Base-by-base conservation (phyloP, 352 stramenopile genomes). In the Globisporangium splendens region DNA sequence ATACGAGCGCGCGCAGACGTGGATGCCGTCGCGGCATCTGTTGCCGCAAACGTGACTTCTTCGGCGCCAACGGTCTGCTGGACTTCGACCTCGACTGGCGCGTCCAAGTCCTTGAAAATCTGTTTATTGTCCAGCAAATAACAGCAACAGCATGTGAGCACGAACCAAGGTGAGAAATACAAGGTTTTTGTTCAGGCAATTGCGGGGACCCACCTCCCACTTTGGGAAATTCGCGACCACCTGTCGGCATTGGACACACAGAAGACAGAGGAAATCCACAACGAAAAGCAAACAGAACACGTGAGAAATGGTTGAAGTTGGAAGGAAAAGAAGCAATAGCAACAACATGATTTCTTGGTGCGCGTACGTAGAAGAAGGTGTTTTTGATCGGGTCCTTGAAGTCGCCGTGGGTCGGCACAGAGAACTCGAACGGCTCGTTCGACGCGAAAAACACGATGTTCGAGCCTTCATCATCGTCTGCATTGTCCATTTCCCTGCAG, bases 371-470 rank as follows among this genome's bases (percentile, higher is more conserved):
- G 52, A 79, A 93, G 67, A 77, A 89, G 1, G 81, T 86, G 51
- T 80, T 65, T 31, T 49, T 42, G 8, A 58, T 56, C 21, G 81
- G 67, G 56, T 89, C 59, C 50, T 68, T 51, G 56, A 86, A 91
- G 56, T 79, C 65, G n/a, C 67, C 58, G 8, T 74, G 67, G 8
- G 38, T 78, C 0, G 83, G 83, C 8, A 88, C 46, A 7, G 75
- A 75, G 55, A 93, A 93, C 59, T 58, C 70, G 58, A 93, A 85
- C 8, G 72, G 73, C 18, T 83, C 65, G 43, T 89, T 68, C 11
- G 83, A 93, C 22, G 80, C 80, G 61, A 86, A 93, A 54, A 88
- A 93, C 1, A 93, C 67, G 38, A 93, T 83, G 63, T 93, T 93
- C 15, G 71, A 64, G 0, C 68, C 76, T 39, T 83, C 69, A 0